Percentiles rank a stretch among this genome's conserved stretches.
These are phyloP conservation scores for Eucalyptus virginea DNA, from an alignment of 345 rosid species.

Conservation along the genomic window DNA sequence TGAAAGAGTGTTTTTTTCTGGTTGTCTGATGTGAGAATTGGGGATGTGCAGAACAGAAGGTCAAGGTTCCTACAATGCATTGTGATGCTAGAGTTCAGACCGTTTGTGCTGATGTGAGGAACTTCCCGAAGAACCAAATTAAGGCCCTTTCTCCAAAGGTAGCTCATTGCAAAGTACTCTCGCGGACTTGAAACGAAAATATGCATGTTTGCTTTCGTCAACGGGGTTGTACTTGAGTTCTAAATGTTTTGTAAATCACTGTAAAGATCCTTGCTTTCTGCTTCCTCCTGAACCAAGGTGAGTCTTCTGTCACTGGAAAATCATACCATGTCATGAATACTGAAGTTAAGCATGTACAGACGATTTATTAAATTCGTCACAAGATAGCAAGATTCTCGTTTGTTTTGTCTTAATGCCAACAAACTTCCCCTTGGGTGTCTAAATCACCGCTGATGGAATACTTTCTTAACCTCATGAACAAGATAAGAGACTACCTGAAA, in stretches of 20 bases:
- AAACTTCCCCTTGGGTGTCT: neutral
- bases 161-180: neutral
- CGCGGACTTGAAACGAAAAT: neutral
- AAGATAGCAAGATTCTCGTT: neutral
- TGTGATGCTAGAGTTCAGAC: conserved; percentile 85
- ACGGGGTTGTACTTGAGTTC: neutral
- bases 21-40: neutral
- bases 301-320: neutral
- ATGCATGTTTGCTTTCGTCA: neutral
- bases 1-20: neutral
- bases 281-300: neutral
- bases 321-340: neutral
- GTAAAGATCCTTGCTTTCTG: neutral
- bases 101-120: conserved; percentile 68
- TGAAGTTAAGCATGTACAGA: neutral
- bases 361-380: neutral
- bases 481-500: neutral
- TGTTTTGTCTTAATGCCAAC: neutral
- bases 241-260: neutral
- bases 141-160: conserved; percentile 77
- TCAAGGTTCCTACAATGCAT: conserved; percentile 71
- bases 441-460: neutral
- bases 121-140: conserved; percentile 40
- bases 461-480: neutral
- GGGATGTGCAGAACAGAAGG: conserved; percentile 75